Percentiles rank a stretch among this genome's conserved stretches.
Evolutionary conservation across 2,329 filamentous ascomycete genomes (phyloP).

Genomic region (Sarocladium brachiariae): DNA sequence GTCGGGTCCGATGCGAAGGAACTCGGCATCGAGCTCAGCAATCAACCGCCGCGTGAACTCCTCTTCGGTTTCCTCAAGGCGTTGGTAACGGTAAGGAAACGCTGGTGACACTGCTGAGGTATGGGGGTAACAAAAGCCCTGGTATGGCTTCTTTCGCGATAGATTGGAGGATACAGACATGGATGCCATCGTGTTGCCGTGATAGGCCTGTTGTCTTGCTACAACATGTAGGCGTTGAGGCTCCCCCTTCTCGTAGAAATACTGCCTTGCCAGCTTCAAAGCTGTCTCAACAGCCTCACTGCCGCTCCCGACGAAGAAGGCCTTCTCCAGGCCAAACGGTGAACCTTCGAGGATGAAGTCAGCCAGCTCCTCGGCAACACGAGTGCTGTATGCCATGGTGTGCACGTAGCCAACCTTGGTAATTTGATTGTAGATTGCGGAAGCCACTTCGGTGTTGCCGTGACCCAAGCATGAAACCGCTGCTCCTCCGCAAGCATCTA

Average conservation of each 20-base stretch:
- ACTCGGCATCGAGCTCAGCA: constrained; percentile 39
- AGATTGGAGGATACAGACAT: constrained; percentile 30
- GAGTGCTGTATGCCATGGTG: constrained; percentile 19
- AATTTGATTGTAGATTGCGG: constrained; percentile 49
- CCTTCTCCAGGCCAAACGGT: constrained; percentile 18
- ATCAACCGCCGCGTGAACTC: constrained; percentile 34
- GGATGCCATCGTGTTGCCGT: constrained; percentile 42
- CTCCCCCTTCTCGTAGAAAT: constrained; percentile 33
- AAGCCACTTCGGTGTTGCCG: constrained; percentile 45
- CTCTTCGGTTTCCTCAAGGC: constrained; percentile 27
- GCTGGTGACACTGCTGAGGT: constrained; percentile 21
- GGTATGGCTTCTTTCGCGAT: constrained; percentile 20
- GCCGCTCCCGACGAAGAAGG: constrained; percentile 18
- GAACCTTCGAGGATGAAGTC: constrained; percentile 18
- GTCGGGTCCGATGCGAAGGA: constrained; percentile 36
- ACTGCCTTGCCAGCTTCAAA: constrained; percentile 42
- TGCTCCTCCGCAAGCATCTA: constrained; percentile 30
- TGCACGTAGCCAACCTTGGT: constrained; percentile 26
- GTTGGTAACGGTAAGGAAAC: constrained; percentile 17
- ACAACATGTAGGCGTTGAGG: constrained; percentile 33
- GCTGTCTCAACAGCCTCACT: constrained; percentile 37
- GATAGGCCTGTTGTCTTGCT: constrained; percentile 37
- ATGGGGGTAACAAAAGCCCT: constrained; percentile 18
- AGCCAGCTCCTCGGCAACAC: constrained; percentile 22
- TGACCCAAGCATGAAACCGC: constrained; percentile 61